Conservation (phyloP, 768 basidiomycete species). For the Collybiopsis luxurians region DNA sequence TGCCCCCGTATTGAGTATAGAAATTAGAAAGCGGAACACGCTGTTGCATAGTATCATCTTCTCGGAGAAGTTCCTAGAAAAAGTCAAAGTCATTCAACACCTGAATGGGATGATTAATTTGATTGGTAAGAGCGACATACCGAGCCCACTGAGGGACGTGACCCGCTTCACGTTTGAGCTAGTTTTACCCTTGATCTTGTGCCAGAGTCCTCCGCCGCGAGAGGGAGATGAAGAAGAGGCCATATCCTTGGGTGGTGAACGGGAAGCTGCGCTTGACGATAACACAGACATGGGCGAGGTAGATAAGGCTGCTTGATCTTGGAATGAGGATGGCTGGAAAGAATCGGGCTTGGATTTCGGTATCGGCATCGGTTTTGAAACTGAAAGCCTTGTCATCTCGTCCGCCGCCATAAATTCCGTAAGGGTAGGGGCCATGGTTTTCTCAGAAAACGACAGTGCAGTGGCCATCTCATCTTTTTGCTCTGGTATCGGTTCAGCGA, state of each 20-base stretch:
- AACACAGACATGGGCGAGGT: constrained; percentile 16
- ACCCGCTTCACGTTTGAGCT: constrained; percentile 4
- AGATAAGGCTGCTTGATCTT: constrained; percentile 14
- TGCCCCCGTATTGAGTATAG: no score
- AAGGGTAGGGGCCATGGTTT: neutral
- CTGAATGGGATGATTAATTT: neutral
- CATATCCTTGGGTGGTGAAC: constrained; percentile 1
- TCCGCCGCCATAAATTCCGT: neutral
- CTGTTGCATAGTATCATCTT: no score
- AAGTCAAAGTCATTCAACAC: neutral
- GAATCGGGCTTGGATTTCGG: neutral
- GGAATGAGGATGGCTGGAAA: neutral
- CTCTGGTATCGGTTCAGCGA: neutral
- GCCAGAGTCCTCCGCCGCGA: constrained; percentile 30
- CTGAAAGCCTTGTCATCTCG: neutral
- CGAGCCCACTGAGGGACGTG: neutral
- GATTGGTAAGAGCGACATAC: neutral
- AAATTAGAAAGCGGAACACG: no score
- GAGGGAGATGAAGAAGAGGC: constrained; percentile 11
- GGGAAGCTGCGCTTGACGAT: neutral
- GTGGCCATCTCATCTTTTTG: no score
- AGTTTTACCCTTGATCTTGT: constrained; percentile 23
- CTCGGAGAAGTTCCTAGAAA: neutral
- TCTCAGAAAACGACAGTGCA: no score
- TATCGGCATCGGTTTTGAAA: neutral